These are phyloP conservation scores for Aspergillus melleus DNA, from an alignment of 2,329 filamentous ascomycete species.

Conservation along the genomic window DNA sequence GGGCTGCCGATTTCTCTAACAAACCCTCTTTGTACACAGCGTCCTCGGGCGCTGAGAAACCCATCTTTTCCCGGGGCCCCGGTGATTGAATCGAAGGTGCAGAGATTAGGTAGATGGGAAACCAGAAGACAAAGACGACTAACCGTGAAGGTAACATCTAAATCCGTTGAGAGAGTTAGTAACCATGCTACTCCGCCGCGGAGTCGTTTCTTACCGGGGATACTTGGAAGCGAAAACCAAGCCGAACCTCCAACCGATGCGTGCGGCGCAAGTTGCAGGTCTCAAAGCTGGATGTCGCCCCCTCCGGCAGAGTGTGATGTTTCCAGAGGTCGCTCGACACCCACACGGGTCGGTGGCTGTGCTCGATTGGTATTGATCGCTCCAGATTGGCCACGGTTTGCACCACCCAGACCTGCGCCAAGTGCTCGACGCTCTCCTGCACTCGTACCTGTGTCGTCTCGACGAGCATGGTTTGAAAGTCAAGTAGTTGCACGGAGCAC, in stretches of 20 bases:
- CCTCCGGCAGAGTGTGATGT: conserved; percentile 8
- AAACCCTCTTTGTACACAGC: neutral
- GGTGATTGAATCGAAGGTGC: neutral
- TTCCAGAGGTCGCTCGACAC: neutral
- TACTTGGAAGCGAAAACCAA: conserved; percentile 13
- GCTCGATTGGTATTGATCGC: neutral
- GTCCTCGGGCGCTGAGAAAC: neutral
- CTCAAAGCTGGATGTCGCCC: conserved; percentile 16
- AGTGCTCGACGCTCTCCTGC: conserved; percentile 3
- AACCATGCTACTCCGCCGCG: neutral
- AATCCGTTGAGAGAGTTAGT: neutral
- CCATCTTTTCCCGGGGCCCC: neutral
- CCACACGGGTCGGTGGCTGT: neutral
- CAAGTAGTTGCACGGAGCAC: conserved; percentile 7
- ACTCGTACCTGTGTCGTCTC: conserved; percentile 18
- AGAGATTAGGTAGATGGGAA: conserved; percentile 16
- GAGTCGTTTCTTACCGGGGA: neutral
- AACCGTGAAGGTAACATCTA: neutral
- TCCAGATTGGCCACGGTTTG: conserved; percentile 19
- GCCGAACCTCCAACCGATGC: conserved; percentile 13
- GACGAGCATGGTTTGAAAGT: conserved; percentile 22
- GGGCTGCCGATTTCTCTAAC: neutral
- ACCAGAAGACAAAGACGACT: conserved; percentile 17
- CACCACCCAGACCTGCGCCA: conserved; percentile 12
- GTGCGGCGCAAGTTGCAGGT: conserved; percentile 19